Evolutionary conservation across 1,284 basidiomycete species (phyloP).

Genomic region (Cutaneotrichosporon mucoides): DNA sequence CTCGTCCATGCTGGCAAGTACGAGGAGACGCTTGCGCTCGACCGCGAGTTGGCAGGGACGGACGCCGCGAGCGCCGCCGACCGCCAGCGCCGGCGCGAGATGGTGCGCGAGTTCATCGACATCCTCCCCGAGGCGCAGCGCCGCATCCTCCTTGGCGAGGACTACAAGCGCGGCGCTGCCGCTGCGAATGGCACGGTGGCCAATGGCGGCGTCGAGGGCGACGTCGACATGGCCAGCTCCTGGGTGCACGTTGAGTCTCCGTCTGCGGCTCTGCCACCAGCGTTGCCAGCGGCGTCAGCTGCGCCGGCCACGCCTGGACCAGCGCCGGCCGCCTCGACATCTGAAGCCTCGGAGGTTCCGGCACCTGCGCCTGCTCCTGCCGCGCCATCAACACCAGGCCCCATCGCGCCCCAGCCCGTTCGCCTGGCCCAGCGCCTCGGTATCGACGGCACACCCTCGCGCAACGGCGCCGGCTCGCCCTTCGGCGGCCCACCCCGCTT

Average conservation of each 20-base stretch:
- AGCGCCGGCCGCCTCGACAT: too few relatives aligned
- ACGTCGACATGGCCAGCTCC: constrained; percentile 22
- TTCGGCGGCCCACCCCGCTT: constrained; percentile 45
- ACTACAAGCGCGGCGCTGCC: constrained; percentile 4
- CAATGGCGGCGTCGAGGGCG: constrained; percentile 5
- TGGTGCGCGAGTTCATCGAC: constrained; percentile 63
- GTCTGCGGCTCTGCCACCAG: not conserved
- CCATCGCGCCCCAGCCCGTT: constrained; percentile 19
- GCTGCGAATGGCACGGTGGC: constrained; percentile 12
- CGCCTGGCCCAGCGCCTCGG: constrained; percentile 13
- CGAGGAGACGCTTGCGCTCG: constrained; percentile 67
- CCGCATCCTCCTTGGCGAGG: constrained; percentile 15
- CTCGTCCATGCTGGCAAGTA: constrained; percentile 71
- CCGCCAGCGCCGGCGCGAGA: constrained; percentile 55
- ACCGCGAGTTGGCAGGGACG: constrained; percentile 54
- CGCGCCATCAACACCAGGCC: constrained; percentile 2
- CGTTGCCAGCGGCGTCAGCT: not conserved
- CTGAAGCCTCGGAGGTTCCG: not conserved
- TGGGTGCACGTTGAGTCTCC: constrained; percentile 11
- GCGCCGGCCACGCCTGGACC: not conserved
- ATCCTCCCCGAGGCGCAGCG: constrained; percentile 59
- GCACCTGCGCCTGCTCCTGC: constrained; percentile 2
- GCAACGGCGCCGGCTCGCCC: constrained; percentile 22
- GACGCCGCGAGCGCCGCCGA: constrained; percentile 35
- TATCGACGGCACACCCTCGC: constrained; percentile 10